Conservation (phyloP, 2,329 filamentous ascomycete genomes). For the Ophioceras dolichostomum region DNA sequence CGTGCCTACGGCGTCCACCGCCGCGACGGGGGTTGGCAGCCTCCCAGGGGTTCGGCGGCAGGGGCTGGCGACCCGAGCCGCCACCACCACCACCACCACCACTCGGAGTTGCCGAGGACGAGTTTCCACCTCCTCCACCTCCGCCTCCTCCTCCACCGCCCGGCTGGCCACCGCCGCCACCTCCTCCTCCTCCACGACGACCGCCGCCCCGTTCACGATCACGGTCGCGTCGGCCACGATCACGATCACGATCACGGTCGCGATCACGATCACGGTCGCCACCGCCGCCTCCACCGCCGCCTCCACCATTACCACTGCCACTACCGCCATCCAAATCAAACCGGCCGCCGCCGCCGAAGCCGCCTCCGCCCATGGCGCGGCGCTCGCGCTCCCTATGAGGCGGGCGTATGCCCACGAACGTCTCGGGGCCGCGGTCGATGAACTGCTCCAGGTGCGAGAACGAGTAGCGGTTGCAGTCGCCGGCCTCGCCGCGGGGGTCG, state of each 20-base stretch:
- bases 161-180: too few species aligned
- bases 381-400: constrained; percentile 38
- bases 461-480: constrained; percentile 56
- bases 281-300: too few species aligned
- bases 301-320: too few species aligned
- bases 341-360: background rate
- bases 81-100: too few species aligned
- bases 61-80: background rate
- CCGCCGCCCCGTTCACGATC: too few species aligned
- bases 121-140: background rate
- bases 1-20: constrained; percentile 1
- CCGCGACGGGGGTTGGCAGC: background rate
- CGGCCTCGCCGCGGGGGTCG: constrained; percentile 25
- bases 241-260: too few species aligned
- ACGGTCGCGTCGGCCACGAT: too few species aligned
- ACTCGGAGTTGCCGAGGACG: too few species aligned
- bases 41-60: constrained; percentile 1
- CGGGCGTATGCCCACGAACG: constrained; percentile 51
- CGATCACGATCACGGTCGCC: too few species aligned
- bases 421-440: constrained; percentile 62
- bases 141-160: background rate
- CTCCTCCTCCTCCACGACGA: too few species aligned
- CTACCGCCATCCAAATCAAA: too few species aligned
- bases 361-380: constrained; percentile 7
- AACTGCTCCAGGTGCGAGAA: constrained; percentile 56